A percentile compares a stretch with the other conserved stretches of the same genome.
phyloP scores from a whole-genome alignment of 805 yeast genomes.

The Martiniozyma abietophila region DNA sequence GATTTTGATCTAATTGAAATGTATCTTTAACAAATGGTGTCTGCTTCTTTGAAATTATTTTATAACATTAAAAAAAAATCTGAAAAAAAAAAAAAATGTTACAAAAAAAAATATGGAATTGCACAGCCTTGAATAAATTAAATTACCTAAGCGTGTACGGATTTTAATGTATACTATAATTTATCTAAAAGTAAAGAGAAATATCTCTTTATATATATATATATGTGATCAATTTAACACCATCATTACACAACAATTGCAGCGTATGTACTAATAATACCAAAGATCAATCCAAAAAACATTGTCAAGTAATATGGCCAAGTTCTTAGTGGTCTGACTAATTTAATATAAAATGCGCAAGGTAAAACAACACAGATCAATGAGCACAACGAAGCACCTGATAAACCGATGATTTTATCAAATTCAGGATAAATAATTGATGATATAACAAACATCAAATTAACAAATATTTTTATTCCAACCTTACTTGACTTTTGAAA shows the following conservation, averaged over 20 bases:
- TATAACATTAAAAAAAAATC: background rate
- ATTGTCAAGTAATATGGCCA: slow-evolving; percentile 35
- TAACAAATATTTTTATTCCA: slow-evolving; percentile 41
- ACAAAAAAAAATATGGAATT: slow-evolving; percentile 1
- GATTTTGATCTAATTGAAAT: background rate
- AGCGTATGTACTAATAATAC: slow-evolving; percentile 55
- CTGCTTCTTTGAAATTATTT: background rate
- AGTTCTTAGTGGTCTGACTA: slow-evolving; percentile 43
- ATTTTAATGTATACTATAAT: too few relatives aligned
- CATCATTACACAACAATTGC: too few relatives aligned
- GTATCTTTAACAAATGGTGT: background rate
- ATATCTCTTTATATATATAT: too few relatives aligned
- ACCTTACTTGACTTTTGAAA: slow-evolving; percentile 11
- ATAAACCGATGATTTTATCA: slow-evolving; percentile 72
- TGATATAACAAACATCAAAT: slow-evolving; percentile 50
- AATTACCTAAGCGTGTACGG: too few relatives aligned
- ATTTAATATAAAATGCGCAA: slow-evolving; percentile 57
- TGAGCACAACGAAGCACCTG: slow-evolving; percentile 80
- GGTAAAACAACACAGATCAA: slow-evolving; percentile 75
- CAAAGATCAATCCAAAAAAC: slow-evolving; percentile 37
- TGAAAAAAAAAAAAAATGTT: background rate
- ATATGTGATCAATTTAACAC: too few relatives aligned
- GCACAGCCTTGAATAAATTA: slow-evolving; percentile 7
- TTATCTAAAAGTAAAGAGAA: too few relatives aligned
- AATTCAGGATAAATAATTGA: slow-evolving; percentile 75